Conservation (phyloP, 768 basidiomycete species). For the Neoboletus subvelutipes region DNA sequence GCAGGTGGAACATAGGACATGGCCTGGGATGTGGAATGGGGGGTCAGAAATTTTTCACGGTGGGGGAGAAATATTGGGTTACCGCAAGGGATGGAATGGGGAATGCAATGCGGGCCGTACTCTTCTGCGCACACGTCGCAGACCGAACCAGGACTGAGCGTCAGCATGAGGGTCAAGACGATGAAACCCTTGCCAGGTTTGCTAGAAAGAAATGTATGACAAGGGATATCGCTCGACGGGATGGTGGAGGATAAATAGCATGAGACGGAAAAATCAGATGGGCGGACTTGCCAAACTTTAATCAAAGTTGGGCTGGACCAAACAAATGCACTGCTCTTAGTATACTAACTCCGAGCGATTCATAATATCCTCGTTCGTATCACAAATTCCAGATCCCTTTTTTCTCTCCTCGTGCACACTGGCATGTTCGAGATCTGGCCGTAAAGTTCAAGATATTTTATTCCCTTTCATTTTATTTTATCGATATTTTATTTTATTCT, state of each 20-base stretch:
- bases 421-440: conserved; percentile 14
- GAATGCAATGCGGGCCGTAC: conserved; percentile 69
- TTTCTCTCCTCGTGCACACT: background rate
- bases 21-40: conserved; percentile 46
- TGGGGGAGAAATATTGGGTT: conserved; percentile 20
- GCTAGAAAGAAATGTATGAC: conserved; percentile 40
- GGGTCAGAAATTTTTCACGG: conserved; percentile 26
- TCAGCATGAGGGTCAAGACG: conserved; percentile 62
- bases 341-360: conserved; percentile 16
- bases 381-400: conserved; percentile 5
- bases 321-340: conserved; percentile 31
- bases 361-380: conserved; percentile 3
- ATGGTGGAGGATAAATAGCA: conserved; percentile 51
- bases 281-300: conserved; percentile 30
- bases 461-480: background rate
- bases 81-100: conserved; percentile 85
- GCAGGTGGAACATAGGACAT: conserved; percentile 76
- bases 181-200: conserved; percentile 40
- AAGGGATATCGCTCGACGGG: conserved; percentile 43
- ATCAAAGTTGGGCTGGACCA: conserved; percentile 28
- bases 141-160: conserved; percentile 76
- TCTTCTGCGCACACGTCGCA: conserved; percentile 92
- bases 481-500: background rate
- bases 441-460: background rate
- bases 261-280: conserved; percentile 37